Evolutionary conservation across 2,329 filamentous ascomycete genomes (phyloP).

Genomic region (Bretziella fagacearum): DNA sequence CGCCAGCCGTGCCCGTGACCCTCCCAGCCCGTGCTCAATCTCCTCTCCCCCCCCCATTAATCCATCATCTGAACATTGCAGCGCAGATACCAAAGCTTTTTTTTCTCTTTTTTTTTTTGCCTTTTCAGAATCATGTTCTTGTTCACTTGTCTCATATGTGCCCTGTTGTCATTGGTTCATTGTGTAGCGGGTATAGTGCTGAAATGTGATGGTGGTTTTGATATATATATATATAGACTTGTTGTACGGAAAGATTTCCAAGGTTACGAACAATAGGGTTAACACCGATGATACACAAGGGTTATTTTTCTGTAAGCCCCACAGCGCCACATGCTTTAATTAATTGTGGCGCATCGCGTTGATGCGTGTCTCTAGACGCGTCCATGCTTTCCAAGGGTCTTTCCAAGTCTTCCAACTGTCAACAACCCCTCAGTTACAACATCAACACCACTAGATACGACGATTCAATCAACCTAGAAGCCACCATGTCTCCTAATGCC

Average conservation of each 20-base stretch:
- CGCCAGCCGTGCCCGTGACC: no score
- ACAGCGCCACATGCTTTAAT: slow-evolving; percentile 1
- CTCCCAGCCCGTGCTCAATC: no score
- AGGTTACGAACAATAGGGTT: neutral
- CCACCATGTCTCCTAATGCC: neutral
- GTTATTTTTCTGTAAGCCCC: no score
- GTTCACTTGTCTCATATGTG: no score
- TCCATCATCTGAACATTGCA: neutral
- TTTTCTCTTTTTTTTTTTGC: no score
- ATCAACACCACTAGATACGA: neutral
- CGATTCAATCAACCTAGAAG: neutral
- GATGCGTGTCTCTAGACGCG: neutral
- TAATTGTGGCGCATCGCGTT: slow-evolving; percentile 3
- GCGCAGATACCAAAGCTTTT: neutral
- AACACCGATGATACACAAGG: no score
- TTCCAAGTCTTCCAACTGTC: neutral
- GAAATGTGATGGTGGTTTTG: no score
- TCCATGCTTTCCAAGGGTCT: neutral
- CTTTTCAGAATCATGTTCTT: no score
- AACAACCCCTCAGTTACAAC: neutral
- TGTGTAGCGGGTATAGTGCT: no score
- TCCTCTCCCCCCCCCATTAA: no score
- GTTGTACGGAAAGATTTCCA: no score
- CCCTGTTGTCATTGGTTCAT: neutral
- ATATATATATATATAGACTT: neutral